Evolutionary conservation across 2,329 filamentous ascomycete genomes (phyloP).

Genomic region (Trichoderma atroviride): DNA sequence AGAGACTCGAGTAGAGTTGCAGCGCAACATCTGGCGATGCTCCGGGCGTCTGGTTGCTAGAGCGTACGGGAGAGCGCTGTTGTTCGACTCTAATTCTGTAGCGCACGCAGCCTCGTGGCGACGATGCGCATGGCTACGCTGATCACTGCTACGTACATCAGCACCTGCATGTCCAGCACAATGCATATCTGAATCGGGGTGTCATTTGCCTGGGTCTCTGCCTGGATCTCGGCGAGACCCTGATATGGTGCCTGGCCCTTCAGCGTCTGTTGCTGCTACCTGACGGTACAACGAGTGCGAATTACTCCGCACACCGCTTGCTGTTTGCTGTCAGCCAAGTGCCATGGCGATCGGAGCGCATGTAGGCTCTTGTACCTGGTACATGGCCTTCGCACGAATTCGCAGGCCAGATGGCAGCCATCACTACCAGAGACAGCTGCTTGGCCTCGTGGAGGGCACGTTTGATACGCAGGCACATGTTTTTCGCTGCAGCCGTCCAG

Average conservation of each 20-base stretch:
- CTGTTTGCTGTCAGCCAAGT: not conserved
- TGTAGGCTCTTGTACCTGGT: not conserved
- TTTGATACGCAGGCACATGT: not conserved
- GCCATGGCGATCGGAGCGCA: not conserved
- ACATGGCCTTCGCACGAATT: not conserved
- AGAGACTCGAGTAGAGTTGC: not conserved
- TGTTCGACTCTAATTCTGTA: not conserved
- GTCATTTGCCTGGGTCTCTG: constrained; percentile 4
- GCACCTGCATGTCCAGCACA: not conserved
- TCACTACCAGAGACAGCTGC: not conserved
- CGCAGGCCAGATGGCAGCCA: not conserved
- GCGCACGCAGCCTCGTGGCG: not conserved
- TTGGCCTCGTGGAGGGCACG: not conserved
- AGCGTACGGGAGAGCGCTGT: not conserved
- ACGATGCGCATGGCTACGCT: not conserved
- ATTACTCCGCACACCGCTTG: not conserved
- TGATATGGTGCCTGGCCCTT: not conserved
- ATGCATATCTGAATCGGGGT: not conserved
- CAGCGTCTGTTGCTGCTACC: not conserved
- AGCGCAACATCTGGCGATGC: constrained; percentile 3
- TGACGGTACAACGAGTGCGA: not conserved
- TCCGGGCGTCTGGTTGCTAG: not conserved
- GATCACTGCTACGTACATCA: constrained; percentile 1
- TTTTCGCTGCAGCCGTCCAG: not conserved
- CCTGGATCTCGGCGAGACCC: constrained; percentile 8